phyloP scores from a whole-genome alignment of 78 protist genomes.

The Guillardia theta region DNA sequence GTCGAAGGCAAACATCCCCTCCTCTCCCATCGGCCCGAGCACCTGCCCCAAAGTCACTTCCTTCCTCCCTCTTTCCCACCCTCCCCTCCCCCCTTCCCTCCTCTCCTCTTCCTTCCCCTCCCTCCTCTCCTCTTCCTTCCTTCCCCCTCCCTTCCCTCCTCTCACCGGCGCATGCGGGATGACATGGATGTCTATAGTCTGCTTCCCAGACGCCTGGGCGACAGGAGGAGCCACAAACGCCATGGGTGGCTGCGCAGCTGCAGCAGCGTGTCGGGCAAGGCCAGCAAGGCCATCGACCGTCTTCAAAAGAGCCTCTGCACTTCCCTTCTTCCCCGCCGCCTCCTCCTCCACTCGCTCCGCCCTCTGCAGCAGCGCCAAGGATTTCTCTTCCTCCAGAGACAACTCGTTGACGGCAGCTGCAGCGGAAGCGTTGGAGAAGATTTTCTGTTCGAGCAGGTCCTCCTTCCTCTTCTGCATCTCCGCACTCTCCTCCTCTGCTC shows the following conservation, averaged over 20 bases:
- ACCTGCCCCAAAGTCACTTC: not conserved
- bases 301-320: not conserved
- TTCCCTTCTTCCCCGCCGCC: not conserved
- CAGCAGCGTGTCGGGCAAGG: not conserved
- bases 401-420: too few species aligned
- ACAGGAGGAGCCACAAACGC: not conserved
- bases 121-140: not conserved
- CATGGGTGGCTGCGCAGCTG: not conserved
- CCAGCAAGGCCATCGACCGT: not conserved
- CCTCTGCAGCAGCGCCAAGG: not conserved
- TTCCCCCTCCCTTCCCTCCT: not conserved
- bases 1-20: not conserved
- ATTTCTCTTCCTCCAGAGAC: too few species aligned
- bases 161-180: constrained; percentile 37
- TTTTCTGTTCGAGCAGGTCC: too few species aligned
- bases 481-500: not conserved
- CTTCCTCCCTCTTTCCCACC: not conserved
- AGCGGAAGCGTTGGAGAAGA: too few species aligned
- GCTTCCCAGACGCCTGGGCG: not conserved
- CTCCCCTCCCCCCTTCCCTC: not conserved
- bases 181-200: not conserved
- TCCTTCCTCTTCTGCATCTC: not conserved
- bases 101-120: not conserved
- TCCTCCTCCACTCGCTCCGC: not conserved
- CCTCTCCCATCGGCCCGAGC: not conserved